Evolutionary conservation across 768 basidiomycete species (phyloP).

Genomic region (Holtermanniella nyarrowii): DNA sequence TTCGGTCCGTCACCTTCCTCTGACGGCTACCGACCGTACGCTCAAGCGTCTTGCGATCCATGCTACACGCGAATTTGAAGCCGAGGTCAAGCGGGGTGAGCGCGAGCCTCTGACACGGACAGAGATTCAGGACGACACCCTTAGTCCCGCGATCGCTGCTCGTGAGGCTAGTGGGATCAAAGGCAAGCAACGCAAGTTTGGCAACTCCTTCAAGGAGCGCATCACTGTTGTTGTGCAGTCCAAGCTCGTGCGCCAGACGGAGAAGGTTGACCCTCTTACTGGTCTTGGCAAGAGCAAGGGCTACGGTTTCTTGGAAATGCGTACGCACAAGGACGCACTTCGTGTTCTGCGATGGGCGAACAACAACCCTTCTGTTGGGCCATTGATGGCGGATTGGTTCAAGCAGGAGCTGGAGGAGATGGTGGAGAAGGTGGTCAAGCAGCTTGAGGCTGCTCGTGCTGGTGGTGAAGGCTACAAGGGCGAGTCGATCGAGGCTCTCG

Average conservation of each 20-base stretch:
- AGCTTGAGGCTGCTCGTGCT: conserved; percentile 28
- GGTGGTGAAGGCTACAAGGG: conserved; percentile 36
- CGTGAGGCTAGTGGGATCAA: conserved; percentile 37
- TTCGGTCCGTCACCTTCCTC: conserved; percentile 82
- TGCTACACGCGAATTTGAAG: conserved; percentile 65
- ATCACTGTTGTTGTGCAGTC: conserved; percentile 64
- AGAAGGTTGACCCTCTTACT: conserved; percentile 78
- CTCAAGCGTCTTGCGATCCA: conserved; percentile 79
- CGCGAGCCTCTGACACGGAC: conserved; percentile 59
- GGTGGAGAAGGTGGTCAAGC: conserved; percentile 35
- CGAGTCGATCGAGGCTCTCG: conserved; percentile 43
- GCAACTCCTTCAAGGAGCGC: too few relatives aligned
- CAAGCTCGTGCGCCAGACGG: conserved; percentile 81
- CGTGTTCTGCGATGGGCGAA: conserved; percentile 89
- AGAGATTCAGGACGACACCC: conserved; percentile 52
- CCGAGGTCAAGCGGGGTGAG: conserved; percentile 57
- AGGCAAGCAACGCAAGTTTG: conserved; percentile 41
- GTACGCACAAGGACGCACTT: conserved; percentile 76
- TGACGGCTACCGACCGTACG: conserved; percentile 78
- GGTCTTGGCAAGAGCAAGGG: conserved; percentile 83
- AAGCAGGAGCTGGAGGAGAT: conserved; percentile 54
- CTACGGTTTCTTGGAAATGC: conserved; percentile 90
- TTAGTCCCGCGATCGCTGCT: conserved; percentile 33
- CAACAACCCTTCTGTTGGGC: conserved; percentile 61
- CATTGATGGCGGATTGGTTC: conserved; percentile 72